Conservation (phyloP, 768 basidiomycete species). For the Lentinula sp. region DNA sequence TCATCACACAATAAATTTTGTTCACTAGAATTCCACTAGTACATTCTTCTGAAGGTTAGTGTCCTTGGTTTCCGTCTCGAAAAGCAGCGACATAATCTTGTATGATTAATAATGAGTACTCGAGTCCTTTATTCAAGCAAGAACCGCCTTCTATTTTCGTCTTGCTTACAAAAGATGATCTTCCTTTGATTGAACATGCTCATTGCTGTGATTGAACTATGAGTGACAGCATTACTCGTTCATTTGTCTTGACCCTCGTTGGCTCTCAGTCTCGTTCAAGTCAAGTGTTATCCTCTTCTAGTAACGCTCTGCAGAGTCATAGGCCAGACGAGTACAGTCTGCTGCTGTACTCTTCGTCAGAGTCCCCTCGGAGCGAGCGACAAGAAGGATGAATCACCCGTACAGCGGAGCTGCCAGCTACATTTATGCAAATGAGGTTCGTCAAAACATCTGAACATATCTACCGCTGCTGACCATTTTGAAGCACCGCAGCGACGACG, state of each 20-base stretch:
- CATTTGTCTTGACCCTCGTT: too few species aligned
- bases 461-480: neutral
- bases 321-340: neutral
- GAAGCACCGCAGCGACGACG: conserved; percentile 5
- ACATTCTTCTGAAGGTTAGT: too few species aligned
- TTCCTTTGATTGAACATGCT: conserved; percentile 14
- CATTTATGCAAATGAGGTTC: conserved; percentile 25
- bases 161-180: conserved; percentile 8
- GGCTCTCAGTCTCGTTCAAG: conserved; percentile 2
- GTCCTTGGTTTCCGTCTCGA: too few species aligned
- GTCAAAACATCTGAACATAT: conserved; percentile 10
- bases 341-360: neutral
- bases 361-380: neutral
- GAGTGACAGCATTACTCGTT: too few species aligned
- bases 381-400: conserved; percentile 21
- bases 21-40: too few species aligned
- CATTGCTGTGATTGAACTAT: too few species aligned
- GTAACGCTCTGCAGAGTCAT: too few species aligned
- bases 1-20: too few species aligned
- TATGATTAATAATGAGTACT: too few species aligned
- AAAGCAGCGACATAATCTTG: too few species aligned
- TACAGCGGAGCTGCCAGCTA: conserved; percentile 27
- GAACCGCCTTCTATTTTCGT: too few species aligned
- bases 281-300: neutral
- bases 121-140: too few species aligned